phyloP scores from a whole-genome alignment of 2,329 filamentous ascomycete genomes.

The Pyrenophora graminea region DNA sequence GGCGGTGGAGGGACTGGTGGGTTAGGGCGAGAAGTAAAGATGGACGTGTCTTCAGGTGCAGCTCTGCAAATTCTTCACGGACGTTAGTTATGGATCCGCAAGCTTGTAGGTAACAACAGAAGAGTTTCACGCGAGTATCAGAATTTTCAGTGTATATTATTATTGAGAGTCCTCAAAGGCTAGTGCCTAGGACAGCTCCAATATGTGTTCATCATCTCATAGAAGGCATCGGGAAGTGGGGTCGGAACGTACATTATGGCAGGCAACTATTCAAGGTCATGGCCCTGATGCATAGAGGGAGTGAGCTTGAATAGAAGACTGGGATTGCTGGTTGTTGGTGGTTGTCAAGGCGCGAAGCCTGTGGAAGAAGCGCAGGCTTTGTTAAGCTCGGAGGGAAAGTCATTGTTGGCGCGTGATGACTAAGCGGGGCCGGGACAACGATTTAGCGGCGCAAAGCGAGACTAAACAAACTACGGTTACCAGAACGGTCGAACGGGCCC shows the following conservation, averaged over 20 bases:
- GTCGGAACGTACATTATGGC: slow-evolving; percentile 18
- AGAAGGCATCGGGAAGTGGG: slow-evolving; percentile 8
- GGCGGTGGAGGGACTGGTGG: slow-evolving; percentile 4
- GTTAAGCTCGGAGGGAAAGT: slow-evolving; percentile 8
- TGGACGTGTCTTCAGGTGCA: neutral
- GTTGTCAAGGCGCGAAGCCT: slow-evolving; percentile 19
- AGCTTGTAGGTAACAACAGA: slow-evolving; percentile 1
- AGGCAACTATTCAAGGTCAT: neutral
- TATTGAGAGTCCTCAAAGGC: slow-evolving; percentile 56
- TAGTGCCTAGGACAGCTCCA: slow-evolving; percentile 74
- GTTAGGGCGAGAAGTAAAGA: no score
- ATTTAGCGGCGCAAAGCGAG: slow-evolving; percentile 5
- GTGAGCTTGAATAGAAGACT: neutral
- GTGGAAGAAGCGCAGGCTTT: slow-evolving; percentile 16
- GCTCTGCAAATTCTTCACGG: slow-evolving; percentile 32
- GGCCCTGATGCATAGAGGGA: slow-evolving; percentile 6
- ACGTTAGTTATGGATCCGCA: slow-evolving; percentile 26
- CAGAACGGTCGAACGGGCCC: neutral
- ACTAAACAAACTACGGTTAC: neutral
- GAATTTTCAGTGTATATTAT: slow-evolving; percentile 50
- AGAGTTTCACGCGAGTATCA: slow-evolving; percentile 34
- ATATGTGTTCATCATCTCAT: slow-evolving; percentile 66
- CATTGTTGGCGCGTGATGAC: slow-evolving; percentile 13
- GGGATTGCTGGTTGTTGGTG: neutral
- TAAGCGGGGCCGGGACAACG: slow-evolving; percentile 14